Evolutionary conservation across 1,284 basidiomycete genomes (phyloP).

Genomic region (Leucoagaricus sp.): DNA sequence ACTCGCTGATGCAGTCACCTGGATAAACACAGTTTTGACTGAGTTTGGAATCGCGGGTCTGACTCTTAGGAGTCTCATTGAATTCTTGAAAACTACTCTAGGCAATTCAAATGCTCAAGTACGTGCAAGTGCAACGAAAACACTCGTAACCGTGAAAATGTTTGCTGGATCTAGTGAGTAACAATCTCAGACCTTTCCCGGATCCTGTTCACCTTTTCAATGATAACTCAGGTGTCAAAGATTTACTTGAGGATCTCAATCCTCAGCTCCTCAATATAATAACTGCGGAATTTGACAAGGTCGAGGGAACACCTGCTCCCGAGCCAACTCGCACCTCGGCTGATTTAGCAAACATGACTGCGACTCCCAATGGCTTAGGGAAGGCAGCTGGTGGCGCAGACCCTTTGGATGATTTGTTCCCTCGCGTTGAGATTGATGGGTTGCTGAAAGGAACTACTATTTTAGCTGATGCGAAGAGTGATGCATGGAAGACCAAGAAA

Average conservation of each 20-base stretch:
- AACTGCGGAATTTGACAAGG: conserved; percentile 91
- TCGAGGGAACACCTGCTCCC: conserved; percentile 78
- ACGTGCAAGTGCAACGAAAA: conserved; percentile 93
- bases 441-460: conserved; percentile 87
- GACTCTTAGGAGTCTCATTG: conserved; percentile 83
- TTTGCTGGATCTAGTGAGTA: conserved; percentile 87
- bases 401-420: conserved; percentile 92
- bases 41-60: conserved; percentile 94
- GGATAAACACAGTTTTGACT: conserved; percentile 87
- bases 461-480: conserved; percentile 81
- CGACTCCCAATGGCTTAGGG: conserved; percentile 39
- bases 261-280: conserved; percentile 94
- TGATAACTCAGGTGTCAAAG: conserved; percentile 90
- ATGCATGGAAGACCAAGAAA: conserved; percentile 97
- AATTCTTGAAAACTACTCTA: conserved; percentile 86
- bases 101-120: conserved; percentile 96
- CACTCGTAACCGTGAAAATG: conserved; percentile 88
- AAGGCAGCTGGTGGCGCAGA: conserved; percentile 52
- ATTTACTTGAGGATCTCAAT: conserved; percentile 93
- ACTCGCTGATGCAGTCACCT: conserved; percentile 87
- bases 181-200: too few relatives aligned
- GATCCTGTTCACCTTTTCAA: too few relatives aligned
- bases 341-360: conserved; percentile 63
- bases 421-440: conserved; percentile 91
- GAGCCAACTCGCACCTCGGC: conserved; percentile 78